Conservation (phyloP, 306 rosid species). For the Alnus rubra region DNA sequence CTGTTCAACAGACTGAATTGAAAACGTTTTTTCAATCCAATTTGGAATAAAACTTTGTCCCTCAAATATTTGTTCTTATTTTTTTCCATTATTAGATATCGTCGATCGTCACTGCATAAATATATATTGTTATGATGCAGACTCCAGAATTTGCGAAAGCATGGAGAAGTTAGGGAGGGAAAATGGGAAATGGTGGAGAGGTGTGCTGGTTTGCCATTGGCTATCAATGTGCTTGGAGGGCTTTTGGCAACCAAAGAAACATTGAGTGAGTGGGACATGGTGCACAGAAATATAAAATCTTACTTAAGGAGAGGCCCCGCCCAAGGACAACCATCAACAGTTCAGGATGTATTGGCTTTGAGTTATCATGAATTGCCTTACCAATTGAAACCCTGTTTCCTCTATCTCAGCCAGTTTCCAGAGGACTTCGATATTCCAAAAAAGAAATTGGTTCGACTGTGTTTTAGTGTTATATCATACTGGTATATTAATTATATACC, state of each 20-base stretch:
- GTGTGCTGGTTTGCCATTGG: constrained; percentile 57
- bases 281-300: constrained; percentile 26
- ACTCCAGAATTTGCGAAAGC: constrained; percentile 15
- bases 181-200: constrained; percentile 52
- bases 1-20: too few relatives aligned
- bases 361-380: constrained; percentile 48
- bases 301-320: constrained; percentile 35
- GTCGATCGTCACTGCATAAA: background rate
- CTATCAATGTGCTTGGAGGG: constrained; percentile 57
- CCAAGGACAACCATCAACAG: constrained; percentile 35
- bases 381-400: constrained; percentile 51
- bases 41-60: too few relatives aligned
- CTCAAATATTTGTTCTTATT: background rate
- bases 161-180: constrained; percentile 43
- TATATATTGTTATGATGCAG: constrained; percentile 24
- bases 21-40: too few relatives aligned
- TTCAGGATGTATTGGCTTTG: constrained; percentile 44
- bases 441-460: constrained; percentile 38
- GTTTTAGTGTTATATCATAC: too few relatives aligned
- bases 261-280: constrained; percentile 39
- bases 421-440: constrained; percentile 52
- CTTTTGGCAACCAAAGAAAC: constrained; percentile 50
- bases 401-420: constrained; percentile 53
- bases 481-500: too few relatives aligned
- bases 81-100: background rate